A percentile compares a stretch with the other conserved stretches of the same genome.
phyloP scores from a whole-genome alignment of 2,329 filamentous ascomycete genomes.

The Rachicladosporium sp. region DNA sequence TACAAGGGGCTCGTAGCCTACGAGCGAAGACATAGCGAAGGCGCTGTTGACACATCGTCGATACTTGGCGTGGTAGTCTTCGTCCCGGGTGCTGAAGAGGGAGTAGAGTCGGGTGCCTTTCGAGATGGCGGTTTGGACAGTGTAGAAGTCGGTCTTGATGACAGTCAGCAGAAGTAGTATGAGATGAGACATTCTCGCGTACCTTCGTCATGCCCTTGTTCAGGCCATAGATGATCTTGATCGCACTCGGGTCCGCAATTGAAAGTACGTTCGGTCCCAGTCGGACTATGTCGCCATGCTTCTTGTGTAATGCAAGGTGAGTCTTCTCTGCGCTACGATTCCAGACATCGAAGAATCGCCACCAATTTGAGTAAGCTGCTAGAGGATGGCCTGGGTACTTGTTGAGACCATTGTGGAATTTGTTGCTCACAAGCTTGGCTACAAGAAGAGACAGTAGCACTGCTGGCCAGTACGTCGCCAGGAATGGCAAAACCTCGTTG shows the following conservation, averaged over 20 bases:
- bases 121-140: constrained; percentile 61
- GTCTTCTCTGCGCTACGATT: constrained; percentile 54
- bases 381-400: constrained; percentile 61
- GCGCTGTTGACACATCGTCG: constrained; percentile 63
- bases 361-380: constrained; percentile 59
- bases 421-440: constrained; percentile 31
- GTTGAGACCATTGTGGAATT: constrained; percentile 46
- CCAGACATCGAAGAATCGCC: constrained; percentile 60
- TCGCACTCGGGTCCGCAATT: constrained; percentile 59
- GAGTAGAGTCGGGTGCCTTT: constrained; percentile 57
- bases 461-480: constrained; percentile 30
- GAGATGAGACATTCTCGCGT: neutral
- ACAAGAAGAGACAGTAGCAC: constrained; percentile 20
- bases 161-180: neutral
- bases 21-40: constrained; percentile 64
- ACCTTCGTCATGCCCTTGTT: constrained; percentile 69
- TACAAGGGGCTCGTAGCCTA: constrained; percentile 70
- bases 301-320: constrained; percentile 53
- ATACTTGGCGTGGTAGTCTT: constrained; percentile 63
- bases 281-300: constrained; percentile 63
- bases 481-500: constrained; percentile 14
- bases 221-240: constrained; percentile 67
- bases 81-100: constrained; percentile 65
- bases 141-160: constrained; percentile 52
- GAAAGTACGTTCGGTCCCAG: constrained; percentile 63